These are phyloP conservation scores for Geum urbanum DNA, from an alignment of 306 rosid genomes.

Conservation along the genomic window DNA sequence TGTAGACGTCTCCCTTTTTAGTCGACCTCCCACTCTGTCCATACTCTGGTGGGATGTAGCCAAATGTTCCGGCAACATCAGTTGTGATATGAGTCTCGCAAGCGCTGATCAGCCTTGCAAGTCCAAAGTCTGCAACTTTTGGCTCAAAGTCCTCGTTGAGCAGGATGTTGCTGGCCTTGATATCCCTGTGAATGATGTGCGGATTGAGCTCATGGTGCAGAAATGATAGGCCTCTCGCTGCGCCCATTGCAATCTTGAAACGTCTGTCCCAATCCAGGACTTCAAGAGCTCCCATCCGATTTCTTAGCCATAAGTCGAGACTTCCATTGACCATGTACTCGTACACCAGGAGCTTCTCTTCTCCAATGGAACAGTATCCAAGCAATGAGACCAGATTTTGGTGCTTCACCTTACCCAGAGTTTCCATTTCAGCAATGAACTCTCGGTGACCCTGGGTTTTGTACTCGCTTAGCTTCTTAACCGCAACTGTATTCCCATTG, in stretches of 20 bases:
- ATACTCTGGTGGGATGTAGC: constrained; percentile 97
- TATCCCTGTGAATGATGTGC: constrained; percentile 92
- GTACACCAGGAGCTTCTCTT: constrained; percentile 91
- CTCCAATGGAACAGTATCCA: constrained; percentile 88
- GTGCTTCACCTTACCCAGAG: constrained; percentile 94
- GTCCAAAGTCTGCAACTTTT: constrained; percentile 88
- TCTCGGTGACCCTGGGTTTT: constrained; percentile 95
- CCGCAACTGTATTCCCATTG: constrained; percentile 72
- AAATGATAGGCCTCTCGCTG: constrained; percentile 81
- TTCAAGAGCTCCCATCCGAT: constrained; percentile 73
- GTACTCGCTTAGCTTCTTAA: constrained; percentile 89
- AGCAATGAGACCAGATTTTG: constrained; percentile 78
- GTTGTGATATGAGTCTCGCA: constrained; percentile 90
- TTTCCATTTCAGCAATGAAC: constrained; percentile 96
- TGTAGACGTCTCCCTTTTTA: constrained; percentile 84
- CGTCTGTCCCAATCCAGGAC: constrained; percentile 84
- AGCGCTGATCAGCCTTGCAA: constrained; percentile 91
- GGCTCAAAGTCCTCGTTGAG: constrained; percentile 86
- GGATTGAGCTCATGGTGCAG: constrained; percentile 93
- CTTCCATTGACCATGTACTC: constrained; percentile 96
- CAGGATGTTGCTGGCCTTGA: constrained; percentile 89
- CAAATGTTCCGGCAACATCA: constrained; percentile 95
- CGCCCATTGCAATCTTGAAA: constrained; percentile 61
- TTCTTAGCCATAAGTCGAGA: constrained; percentile 92
- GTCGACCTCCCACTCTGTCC: constrained; percentile 97